Base-by-base conservation (phyloP, 345 rosid genomes). In the Melaleuca quinquenervia region DNA sequence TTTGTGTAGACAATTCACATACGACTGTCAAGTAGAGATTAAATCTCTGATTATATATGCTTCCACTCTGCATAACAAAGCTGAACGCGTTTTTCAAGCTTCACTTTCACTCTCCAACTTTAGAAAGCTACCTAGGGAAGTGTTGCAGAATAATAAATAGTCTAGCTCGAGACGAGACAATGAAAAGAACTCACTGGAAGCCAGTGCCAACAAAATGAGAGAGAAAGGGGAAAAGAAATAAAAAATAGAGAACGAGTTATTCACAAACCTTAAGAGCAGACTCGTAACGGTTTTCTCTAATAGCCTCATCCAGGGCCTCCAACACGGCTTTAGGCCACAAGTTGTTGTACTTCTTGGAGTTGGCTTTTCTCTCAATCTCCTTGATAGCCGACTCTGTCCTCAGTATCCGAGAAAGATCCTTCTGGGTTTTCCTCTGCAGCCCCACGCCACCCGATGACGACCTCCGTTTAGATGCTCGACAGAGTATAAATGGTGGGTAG, bases 281-380 rank as follows among this genome's bases (percentile, higher is more conserved):
- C 45, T 89, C 91, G 91, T 97, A 93, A 76, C 89, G 91, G 55
- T 93, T 91, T 41, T 92, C 91, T 48, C 83, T 89, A 14, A 93
- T 89, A 16, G 97, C 98, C 3, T 91, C 99, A 48, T 94, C 96
- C 60, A 94, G 95, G 84, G 98, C 97, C 86, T 96, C 98, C 90
- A 96, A 90, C 76, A 96, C 93, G 85, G 98, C 94, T 89, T 91
- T 96, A 76, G 99, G 97, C 96, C 95, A 92, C 64, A 95, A 89
- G n/a, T 89, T 93, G 7, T 56, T 91, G 91, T 94, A 90, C 93
- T 95, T 94, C 82, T 87, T 91, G 12, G 99, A 94, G 85, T 92
- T 91, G 50, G 96, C 93, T 88, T 95, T 96, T 90, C 83, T 92
- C 89, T 93, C 98, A 16, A 96, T 91, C 76, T 91, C 91, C 78